A percentile compares a stretch with the other conserved stretches of the same genome.
These are phyloP conservation scores for Pleurotus eryngii DNA, from an alignment of 768 basidiomycete species.

Conservation along the genomic window DNA sequence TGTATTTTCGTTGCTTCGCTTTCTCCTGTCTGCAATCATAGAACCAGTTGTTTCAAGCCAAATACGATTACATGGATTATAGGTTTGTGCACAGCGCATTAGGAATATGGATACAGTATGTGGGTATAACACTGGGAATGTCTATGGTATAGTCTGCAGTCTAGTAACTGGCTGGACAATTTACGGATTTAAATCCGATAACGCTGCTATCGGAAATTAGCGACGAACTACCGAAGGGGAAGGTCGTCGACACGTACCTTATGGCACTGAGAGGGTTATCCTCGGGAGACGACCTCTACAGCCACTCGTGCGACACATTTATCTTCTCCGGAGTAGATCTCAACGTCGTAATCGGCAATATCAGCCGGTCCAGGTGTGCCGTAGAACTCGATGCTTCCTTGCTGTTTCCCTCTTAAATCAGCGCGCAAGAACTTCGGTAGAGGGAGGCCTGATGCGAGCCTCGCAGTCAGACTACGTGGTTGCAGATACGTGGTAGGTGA, in stretches of 20 bases:
- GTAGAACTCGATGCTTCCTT: conserved; percentile 52
- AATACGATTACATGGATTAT: not conserved
- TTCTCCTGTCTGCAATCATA: not conserved
- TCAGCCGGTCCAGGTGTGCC: conserved; percentile 50
- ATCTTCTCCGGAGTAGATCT: conserved; percentile 50
- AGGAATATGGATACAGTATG: not conserved
- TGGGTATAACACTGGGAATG: not conserved
- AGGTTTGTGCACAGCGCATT: not conserved
- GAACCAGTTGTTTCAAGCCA: not conserved
- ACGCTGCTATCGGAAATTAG: not conserved
- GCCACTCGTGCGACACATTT: conserved; percentile 52
- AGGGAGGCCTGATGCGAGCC: conserved; percentile 46
- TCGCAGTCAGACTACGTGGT: conserved; percentile 31
- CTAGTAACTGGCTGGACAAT: not conserved
- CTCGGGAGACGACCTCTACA: conserved; percentile 47
- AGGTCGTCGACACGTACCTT: not conserved
- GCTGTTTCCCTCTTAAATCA: conserved; percentile 41
- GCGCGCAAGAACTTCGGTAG: conserved; percentile 56
- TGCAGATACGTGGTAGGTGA: conserved; percentile 9
- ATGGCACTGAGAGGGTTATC: not conserved
- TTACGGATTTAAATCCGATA: conserved; percentile 1
- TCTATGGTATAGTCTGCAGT: not conserved
- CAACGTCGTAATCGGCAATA: conserved; percentile 51
- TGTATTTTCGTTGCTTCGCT: not conserved
- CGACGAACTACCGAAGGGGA: not conserved